A percentile compares a stretch with the other conserved stretches of the same genome.
These are phyloP conservation scores for Blastocystis sp. DNA, from an alignment of 352 stramenopile genomes.

Conservation along the genomic window DNA sequence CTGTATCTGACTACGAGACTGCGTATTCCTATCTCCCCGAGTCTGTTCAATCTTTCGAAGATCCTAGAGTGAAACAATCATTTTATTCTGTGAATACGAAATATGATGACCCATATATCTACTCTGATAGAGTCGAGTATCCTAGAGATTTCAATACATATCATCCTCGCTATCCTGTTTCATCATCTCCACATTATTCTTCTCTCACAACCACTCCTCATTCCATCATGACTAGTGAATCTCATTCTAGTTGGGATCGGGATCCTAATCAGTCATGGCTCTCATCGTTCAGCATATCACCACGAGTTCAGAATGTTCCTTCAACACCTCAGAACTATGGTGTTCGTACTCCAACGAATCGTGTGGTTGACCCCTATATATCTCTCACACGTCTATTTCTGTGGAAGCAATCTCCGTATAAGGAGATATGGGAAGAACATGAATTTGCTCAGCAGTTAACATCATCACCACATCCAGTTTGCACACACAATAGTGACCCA, in stretches of 20 bases:
- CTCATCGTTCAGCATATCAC: neutral
- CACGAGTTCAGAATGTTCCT: neutral
- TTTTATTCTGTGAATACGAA: neutral
- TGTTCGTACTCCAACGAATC: neutral
- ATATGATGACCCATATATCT: neutral
- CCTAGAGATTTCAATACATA: neutral
- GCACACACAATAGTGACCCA: neutral
- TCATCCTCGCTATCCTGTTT: neutral
- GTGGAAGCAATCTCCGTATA: neutral
- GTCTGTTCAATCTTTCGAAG: no score
- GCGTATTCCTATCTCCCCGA: no score
- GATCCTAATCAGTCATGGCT: neutral
- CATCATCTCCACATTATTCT: neutral
- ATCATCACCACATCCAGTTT: neutral
- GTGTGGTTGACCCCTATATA: neutral
- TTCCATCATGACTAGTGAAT: neutral
- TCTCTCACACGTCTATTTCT: neutral
- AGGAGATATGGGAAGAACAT: neutral
- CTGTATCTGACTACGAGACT: no score
- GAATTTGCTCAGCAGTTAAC: neutral
- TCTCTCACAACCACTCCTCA: neutral
- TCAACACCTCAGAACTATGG: neutral
- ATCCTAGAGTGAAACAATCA: neutral
- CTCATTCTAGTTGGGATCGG: neutral
- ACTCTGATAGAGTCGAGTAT: neutral